Conservation (phyloP, 768 basidiomycete species). For the Leccinellum luteum region DNA sequence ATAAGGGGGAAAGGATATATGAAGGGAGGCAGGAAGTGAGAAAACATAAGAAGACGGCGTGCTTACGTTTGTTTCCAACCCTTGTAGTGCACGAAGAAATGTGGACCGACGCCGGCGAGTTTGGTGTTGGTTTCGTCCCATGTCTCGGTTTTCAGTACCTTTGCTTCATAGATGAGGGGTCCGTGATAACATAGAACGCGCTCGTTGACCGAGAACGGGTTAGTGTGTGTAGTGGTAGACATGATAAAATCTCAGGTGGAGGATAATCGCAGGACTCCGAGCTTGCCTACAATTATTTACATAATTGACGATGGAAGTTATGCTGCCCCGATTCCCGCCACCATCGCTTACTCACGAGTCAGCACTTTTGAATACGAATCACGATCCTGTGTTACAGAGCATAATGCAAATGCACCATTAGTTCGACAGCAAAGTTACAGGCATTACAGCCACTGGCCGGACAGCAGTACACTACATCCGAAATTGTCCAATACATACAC, state of each 20-base stretch:
- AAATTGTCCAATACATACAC: background rate
- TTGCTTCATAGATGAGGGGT: slow-evolving; percentile 93
- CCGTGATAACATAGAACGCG: slow-evolving; percentile 93
- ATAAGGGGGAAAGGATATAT: background rate
- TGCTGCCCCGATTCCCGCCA: too few relatives aligned
- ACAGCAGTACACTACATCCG: background rate
- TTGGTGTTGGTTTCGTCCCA: slow-evolving; percentile 64
- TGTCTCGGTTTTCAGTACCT: slow-evolving; percentile 69
- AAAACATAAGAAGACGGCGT: background rate
- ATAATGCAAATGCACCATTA: too few relatives aligned
- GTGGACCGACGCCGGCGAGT: slow-evolving; percentile 63
- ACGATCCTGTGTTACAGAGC: too few relatives aligned
- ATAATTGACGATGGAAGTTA: too few relatives aligned
- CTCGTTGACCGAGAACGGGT: slow-evolving; percentile 60
- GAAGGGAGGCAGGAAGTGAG: background rate
- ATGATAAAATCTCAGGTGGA: background rate
- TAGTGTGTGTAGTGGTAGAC: slow-evolving; percentile 11
- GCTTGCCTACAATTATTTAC: too few relatives aligned
- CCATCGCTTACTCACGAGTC: too few relatives aligned
- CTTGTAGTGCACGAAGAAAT: slow-evolving; percentile 98
- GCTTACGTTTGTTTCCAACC: slow-evolving; percentile 97
- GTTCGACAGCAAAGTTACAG: background rate
- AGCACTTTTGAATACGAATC: too few relatives aligned
- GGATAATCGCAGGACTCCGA: too few relatives aligned
- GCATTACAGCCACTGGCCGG: background rate